Base-by-base conservation (phyloP, 768 basidiomycete genomes). In the Agaricus subrufescens region DNA sequence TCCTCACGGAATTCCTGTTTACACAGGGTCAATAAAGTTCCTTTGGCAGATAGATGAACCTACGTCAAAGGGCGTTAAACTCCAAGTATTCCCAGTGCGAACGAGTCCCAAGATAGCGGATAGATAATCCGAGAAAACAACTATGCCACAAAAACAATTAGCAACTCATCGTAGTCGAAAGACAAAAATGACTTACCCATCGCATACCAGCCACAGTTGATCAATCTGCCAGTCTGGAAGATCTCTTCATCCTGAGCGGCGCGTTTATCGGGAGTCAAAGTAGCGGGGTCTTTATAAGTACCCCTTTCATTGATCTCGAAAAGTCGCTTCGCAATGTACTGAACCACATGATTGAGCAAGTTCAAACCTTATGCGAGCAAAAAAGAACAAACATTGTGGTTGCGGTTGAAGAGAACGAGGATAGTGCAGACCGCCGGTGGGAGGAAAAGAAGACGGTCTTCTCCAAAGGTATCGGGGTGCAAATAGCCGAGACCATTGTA, bases 381-480 rank as follows among this genome's bases (percentile, higher is more conserved):
- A 38, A 3, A 40, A 42, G 15, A 11, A 69, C 85, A 59, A 60
- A 91, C 91, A 63, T 91, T 94, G 65, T 94, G 91, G 59, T 94
- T 94, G n/a, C 91, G 80, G 64, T 78, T 90, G 77, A 93, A 94
- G n/a, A 91, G 66, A n/a, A 93, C 79, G 23, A 94, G 76, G n/a
- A 93, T 66, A 3, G 78, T 83, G 57, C 86, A 83, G 50, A 85
- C 83, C 1, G 83, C 84, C 0, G 91, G 91, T 1, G 91, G 91
- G n/a, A 93, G 81, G 7, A 90, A 74, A 23, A 91, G 72, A 4
- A 94, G 71, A 39, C 91, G 75, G 58, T 91, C 86, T 65, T 94
- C 92, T 0, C 89, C 83, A 63, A 93, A 94, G 0, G 78, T 74
- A 56, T 94, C 91, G 1, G 85, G 86, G 59, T 76, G 71, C 5